A percentile compares a stretch with the other conserved stretches of the same genome.
These are phyloP conservation scores for Sanghuangporus weigelae DNA, from an alignment of 1,284 basidiomycete species.

Conservation along the genomic window DNA sequence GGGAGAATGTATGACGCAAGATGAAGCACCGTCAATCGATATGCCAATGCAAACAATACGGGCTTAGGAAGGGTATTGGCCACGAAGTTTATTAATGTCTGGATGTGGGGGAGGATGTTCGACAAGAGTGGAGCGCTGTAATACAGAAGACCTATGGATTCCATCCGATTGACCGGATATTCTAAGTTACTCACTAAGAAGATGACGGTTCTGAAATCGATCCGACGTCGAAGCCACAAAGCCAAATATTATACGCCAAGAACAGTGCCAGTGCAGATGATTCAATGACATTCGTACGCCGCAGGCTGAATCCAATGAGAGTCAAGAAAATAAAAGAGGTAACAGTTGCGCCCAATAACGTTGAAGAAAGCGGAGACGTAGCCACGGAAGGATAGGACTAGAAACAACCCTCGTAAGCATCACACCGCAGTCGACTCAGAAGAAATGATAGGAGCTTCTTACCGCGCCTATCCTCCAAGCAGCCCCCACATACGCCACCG, in stretches of 20 bases:
- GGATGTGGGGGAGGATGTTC: slow-evolving; percentile 75
- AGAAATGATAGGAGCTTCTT: slow-evolving; percentile 28
- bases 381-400: slow-evolving; percentile 78
- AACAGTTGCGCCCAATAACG: slow-evolving; percentile 72
- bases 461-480: slow-evolving; percentile 79
- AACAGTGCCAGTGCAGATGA: slow-evolving; percentile 83
- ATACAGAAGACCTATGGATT: neutral
- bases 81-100: slow-evolving; percentile 72
- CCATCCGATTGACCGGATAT: neutral
- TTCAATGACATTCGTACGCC: slow-evolving; percentile 91
- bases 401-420: slow-evolving; percentile 11
- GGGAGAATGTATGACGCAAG: slow-evolving; percentile 80
- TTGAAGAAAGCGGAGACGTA: slow-evolving; percentile 77
- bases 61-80: slow-evolving; percentile 80
- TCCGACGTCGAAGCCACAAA: slow-evolving; percentile 70
- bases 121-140: slow-evolving; percentile 64
- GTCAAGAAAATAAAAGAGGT: slow-evolving; percentile 79
- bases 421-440: neutral
- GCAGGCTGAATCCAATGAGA: slow-evolving; percentile 82
- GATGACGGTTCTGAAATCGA: slow-evolving; percentile 64
- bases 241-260: slow-evolving; percentile 82
- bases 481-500: slow-evolving; percentile 69
- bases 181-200: slow-evolving; percentile 57
- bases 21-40: slow-evolving; percentile 81
- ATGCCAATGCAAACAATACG: slow-evolving; percentile 78